Evolutionary conservation across 2,329 filamentous ascomycete genomes (phyloP), one percentile per base, ranked within the genome.

Genomic region (Aspergillus ruber): DNA sequence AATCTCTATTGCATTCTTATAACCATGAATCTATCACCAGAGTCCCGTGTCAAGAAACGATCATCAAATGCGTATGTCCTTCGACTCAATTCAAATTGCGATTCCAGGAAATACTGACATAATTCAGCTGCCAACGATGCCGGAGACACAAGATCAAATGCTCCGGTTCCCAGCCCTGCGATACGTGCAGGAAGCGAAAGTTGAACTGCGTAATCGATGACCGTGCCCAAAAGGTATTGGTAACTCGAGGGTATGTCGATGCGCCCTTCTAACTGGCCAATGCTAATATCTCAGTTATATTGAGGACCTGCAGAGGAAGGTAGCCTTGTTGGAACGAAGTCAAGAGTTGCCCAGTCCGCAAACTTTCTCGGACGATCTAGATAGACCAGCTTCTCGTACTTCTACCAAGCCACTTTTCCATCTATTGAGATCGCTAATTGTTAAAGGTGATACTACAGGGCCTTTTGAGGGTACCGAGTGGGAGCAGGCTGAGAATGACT

Each of bases 191-290:
- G 38, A 73, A 72, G 50, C 65, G 71, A 18, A 69, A 67, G n/a
- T 56, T 72, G 15, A 50, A 61, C 1, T 74, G 73, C 46, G 59
- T 62, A 5, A 74, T 74, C 44, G 70, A 75, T 48, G 70, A 74
- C 35, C 64, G 67, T n/a, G 70, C 74, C 33, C 71, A 76, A 43
- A 77, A 76, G 51, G 64, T 78, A 12, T 56, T 77, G 3, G 74
- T 78, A 3, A 75, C 74, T 12, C 64, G 66, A 60, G 71, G 71
- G 74, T 75, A 53, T 46, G 60, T 46, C 21, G 35, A n/a, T 39
- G 17, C 42, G 36, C n/a, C 12, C 29, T 47, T 44, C 23, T 17
- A 43, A 39, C 45, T 13, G 33, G 43, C 8, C 5, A 33, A 47
- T 51, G 46, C 49, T 40, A 8, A 15, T 45, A 42, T 17, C 21